Conservation (phyloP, 768 basidiomycete species). For the Suillus subaureus region DNA sequence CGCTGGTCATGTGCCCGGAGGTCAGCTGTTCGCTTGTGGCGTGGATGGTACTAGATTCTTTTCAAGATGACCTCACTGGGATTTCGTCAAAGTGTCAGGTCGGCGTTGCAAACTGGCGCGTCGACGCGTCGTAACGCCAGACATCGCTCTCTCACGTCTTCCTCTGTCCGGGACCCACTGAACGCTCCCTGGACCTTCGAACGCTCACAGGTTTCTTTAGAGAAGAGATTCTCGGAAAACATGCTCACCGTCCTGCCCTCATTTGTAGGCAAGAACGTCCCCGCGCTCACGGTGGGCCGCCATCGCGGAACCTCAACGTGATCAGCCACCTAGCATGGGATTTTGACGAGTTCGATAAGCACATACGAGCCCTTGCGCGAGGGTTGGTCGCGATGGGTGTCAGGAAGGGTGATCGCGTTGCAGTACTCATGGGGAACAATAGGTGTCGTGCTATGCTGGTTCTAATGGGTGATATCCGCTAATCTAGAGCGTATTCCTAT, state of each 20-base stretch:
- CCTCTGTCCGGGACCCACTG: slow-evolving; percentile 56
- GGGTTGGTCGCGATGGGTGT: slow-evolving; percentile 74
- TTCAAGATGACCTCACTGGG: background rate
- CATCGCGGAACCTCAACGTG: slow-evolving; percentile 50
- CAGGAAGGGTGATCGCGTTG: slow-evolving; percentile 74
- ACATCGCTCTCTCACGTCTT: slow-evolving; percentile 40
- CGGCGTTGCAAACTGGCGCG: background rate
- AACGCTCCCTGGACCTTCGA: slow-evolving; percentile 55
- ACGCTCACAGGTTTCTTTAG: slow-evolving; percentile 68
- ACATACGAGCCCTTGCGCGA: slow-evolving; percentile 67
- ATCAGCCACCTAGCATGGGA: slow-evolving; percentile 67
- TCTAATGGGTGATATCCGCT: background rate
- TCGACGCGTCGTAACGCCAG: slow-evolving; percentile 11
- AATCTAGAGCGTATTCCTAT: background rate
- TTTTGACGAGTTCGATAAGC: slow-evolving; percentile 67
- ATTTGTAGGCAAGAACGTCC: slow-evolving; percentile 63
- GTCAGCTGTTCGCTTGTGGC: background rate
- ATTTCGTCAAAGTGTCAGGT: background rate
- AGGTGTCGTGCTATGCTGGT: slow-evolving; percentile 49
- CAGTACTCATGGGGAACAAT: slow-evolving; percentile 83
- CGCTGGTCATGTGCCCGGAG: background rate
- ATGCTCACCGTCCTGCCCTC: slow-evolving; percentile 58
- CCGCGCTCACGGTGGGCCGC: slow-evolving; percentile 62
- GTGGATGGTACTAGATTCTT: background rate
- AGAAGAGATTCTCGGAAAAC: slow-evolving; percentile 51